A percentile compares a stretch with the other conserved stretches of the same genome.
Evolutionary conservation across 1,284 basidiomycete genomes (phyloP).

Genomic region (Marasmius tenuissimus): DNA sequence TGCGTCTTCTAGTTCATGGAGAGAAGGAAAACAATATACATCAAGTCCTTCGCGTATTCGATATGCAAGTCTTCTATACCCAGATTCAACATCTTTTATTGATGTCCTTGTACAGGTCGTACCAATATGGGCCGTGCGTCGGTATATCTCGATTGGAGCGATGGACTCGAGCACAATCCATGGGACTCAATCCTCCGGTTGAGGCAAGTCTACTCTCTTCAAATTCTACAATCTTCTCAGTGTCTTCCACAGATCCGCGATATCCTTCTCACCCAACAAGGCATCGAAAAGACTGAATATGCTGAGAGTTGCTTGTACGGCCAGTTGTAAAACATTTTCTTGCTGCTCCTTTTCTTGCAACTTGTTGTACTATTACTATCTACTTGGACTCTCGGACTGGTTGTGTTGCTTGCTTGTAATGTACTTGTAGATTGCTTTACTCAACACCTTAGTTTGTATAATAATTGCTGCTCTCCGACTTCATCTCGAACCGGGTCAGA

Average conservation of each 20-base stretch:
- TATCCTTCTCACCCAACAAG: slow-evolving; percentile 12
- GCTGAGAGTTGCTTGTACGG: slow-evolving; percentile 7
- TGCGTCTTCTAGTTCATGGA: slow-evolving; percentile 50
- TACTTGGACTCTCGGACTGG: no score
- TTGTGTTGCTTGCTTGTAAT: no score
- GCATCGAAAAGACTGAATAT: slow-evolving; percentile 5
- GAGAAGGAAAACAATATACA: slow-evolving; percentile 63
- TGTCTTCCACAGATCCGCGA: slow-evolving; percentile 6
- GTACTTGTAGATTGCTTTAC: no score
- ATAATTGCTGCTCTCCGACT: no score
- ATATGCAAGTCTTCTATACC: slow-evolving; percentile 29
- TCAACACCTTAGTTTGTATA: no score
- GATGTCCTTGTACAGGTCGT: slow-evolving; percentile 45
- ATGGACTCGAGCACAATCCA: slow-evolving; percentile 82
- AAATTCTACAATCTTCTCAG: background rate
- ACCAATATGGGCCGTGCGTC: slow-evolving; percentile 84
- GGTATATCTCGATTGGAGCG: slow-evolving; percentile 83
- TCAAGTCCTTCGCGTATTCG: slow-evolving; percentile 79
- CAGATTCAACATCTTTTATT: background rate
- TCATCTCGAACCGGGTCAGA: no score
- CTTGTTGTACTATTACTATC: background rate
- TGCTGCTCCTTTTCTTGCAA: background rate
- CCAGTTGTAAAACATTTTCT: background rate
- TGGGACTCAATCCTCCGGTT: slow-evolving; percentile 82
- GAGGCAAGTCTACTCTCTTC: slow-evolving; percentile 53